Percentiles rank a stretch among this genome's conserved stretches.
phyloP scores from a whole-genome alignment of 2,329 filamentous ascomycete species.

The Triangularia setosa region DNA sequence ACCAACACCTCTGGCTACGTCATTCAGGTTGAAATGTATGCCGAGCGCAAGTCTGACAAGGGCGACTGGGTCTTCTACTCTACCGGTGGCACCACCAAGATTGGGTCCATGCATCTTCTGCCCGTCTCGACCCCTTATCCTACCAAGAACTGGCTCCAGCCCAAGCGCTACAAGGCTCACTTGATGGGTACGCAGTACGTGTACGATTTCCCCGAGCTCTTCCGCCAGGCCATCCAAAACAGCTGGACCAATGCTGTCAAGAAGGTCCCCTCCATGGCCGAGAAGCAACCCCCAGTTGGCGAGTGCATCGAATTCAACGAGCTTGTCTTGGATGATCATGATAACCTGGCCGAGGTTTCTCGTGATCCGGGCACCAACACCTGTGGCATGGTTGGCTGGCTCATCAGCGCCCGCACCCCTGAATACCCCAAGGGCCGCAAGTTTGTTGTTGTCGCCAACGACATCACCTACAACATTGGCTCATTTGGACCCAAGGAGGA shows the following conservation, averaged over 20 bases:
- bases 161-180: constrained; percentile 98
- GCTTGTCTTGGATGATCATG: constrained; percentile 89
- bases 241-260: constrained; percentile 76
- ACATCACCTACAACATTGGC: constrained; percentile 98
- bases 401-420: constrained; percentile 88
- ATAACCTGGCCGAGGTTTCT: constrained; percentile 87
- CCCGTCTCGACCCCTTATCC: constrained; percentile 89
- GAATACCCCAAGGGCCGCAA: constrained; percentile 90
- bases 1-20: constrained; percentile 98
- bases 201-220: constrained; percentile 98
- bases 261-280: constrained; percentile 67
- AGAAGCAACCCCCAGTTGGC: constrained; percentile 78
- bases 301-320: constrained; percentile 94
- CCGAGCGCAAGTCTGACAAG: constrained; percentile 96
- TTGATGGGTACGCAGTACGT: constrained; percentile 99
- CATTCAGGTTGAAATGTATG: constrained; percentile 95
- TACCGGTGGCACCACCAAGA: constrained; percentile 91
- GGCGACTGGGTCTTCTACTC: constrained; percentile 98
- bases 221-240: constrained; percentile 97
- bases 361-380: constrained; percentile 93
- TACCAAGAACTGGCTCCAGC: constrained; percentile 97
- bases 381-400: constrained; percentile 98
- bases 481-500: constrained; percentile 96
- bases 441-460: constrained; percentile 96
- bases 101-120: constrained; percentile 90